Percentiles rank a stretch among this genome's conserved stretches.
phyloP scores from a whole-genome alignment of 768 basidiomycete genomes.

The Xanthoconium stramineum region DNA sequence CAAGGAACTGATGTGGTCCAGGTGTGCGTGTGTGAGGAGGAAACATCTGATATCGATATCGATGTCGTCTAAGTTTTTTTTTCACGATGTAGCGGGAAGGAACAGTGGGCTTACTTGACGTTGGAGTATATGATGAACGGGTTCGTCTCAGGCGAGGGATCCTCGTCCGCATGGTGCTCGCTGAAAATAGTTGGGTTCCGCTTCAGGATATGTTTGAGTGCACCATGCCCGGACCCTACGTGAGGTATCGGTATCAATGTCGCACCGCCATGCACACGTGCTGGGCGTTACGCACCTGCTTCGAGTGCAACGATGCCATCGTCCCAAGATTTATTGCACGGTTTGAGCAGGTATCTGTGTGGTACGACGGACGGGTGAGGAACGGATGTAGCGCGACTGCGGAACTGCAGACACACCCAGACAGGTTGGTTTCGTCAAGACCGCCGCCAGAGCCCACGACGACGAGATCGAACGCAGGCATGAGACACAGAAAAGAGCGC shows the following conservation, averaged over 20 bases:
- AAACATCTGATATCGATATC: constrained; percentile 54
- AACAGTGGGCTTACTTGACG: constrained; percentile 27
- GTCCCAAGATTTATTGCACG: constrained; percentile 60
- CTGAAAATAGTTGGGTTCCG: constrained; percentile 55
- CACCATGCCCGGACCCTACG: constrained; percentile 83
- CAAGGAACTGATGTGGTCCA: constrained; percentile 85
- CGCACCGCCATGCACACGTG: neutral
- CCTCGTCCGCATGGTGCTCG: constrained; percentile 8
- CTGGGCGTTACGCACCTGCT: constrained; percentile 56
- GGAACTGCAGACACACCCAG: constrained; percentile 53
- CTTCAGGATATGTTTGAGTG: constrained; percentile 59
- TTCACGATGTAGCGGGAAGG: neutral
- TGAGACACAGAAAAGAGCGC: constrained; percentile 9
- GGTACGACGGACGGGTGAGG: constrained; percentile 8
- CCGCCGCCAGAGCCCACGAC: constrained; percentile 88
- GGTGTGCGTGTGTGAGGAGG: constrained; percentile 83
- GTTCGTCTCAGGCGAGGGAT: constrained; percentile 14
- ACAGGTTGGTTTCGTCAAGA: constrained; percentile 85
- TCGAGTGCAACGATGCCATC: constrained; percentile 84
- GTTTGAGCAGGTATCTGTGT: constrained; percentile 84
- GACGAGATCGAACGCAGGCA: constrained; percentile 64
- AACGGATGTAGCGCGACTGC: neutral
- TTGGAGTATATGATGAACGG: constrained; percentile 29
- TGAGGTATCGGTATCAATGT: no score
- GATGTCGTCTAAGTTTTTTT: neutral